These are phyloP conservation scores for Pseudogymnoascus sp. DNA, from an alignment of 2,329 filamentous ascomycete species.

Conservation along the genomic window DNA sequence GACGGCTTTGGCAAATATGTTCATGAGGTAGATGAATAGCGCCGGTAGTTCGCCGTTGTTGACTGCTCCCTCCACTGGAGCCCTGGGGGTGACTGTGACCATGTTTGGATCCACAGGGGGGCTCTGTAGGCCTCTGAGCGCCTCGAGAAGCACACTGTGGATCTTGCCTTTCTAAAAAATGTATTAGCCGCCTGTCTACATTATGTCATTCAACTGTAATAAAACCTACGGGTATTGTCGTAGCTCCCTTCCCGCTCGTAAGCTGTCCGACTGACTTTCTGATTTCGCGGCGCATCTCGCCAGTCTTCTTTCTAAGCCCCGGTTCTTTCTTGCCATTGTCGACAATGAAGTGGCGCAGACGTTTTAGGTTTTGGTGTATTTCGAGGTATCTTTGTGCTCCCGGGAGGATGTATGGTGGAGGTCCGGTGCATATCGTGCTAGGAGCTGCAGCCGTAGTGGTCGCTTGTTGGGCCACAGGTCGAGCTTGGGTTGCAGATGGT, in stretches of 20 bases:
- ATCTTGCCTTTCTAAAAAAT: slow-evolving; percentile 37
- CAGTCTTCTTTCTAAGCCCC: slow-evolving; percentile 55
- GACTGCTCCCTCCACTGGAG: slow-evolving; percentile 40
- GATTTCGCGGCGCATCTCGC: slow-evolving; percentile 64
- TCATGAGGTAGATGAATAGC: slow-evolving; percentile 66
- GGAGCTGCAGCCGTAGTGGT: background rate
- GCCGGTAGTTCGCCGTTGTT: slow-evolving; percentile 50
- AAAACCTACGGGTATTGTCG: slow-evolving; percentile 45
- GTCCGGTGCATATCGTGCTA: background rate
- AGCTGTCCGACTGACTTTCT: slow-evolving; percentile 66
- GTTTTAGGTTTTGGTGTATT: slow-evolving; percentile 61
- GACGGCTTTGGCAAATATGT: slow-evolving; percentile 65
- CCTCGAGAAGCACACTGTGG: slow-evolving; percentile 41
- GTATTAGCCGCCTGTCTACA: slow-evolving; percentile 8
- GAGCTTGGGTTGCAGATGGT: background rate
- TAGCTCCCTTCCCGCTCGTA: slow-evolving; percentile 54
- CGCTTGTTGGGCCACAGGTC: background rate
- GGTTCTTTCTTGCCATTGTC: slow-evolving; percentile 47
- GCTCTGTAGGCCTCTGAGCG: slow-evolving; percentile 44
- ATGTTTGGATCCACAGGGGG: slow-evolving; percentile 44
- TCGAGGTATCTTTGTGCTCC: slow-evolving; percentile 39
- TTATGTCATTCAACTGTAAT: background rate
- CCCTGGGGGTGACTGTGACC: slow-evolving; percentile 39
- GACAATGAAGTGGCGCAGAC: slow-evolving; percentile 43
- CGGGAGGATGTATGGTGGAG: slow-evolving; percentile 18